Percentiles rank a stretch among this genome's conserved stretches.
phyloP scores from a whole-genome alignment of 2,329 filamentous ascomycete genomes.

The Bipolaris oryzae region DNA sequence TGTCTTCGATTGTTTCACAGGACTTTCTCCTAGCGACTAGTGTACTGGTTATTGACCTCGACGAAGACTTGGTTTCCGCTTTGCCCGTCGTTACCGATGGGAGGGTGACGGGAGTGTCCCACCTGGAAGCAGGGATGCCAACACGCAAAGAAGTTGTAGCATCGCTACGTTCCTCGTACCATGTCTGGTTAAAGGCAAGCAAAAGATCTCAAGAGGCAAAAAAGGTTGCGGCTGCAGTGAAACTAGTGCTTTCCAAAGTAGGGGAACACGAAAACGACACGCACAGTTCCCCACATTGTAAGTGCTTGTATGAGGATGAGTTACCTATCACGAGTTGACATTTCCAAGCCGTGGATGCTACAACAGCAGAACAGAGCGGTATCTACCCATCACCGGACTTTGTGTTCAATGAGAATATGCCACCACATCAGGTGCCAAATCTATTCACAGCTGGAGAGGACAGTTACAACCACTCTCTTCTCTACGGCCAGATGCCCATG shows the following conservation, averaged over 20 bases:
- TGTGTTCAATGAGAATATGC: constrained; percentile 20
- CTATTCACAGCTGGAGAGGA: constrained; percentile 11
- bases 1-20: constrained; percentile 52
- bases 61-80: constrained; percentile 33
- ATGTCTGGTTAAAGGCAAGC: constrained; percentile 34
- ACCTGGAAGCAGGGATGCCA: constrained; percentile 29
- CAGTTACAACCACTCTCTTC: constrained; percentile 22
- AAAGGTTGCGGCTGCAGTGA: constrained; percentile 38
- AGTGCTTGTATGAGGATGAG: neutral
- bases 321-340: neutral
- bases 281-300: constrained; percentile 11
- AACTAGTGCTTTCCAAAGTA: constrained; percentile 35
- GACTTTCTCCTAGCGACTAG: constrained; percentile 58
- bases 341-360: constrained; percentile 3
- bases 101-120: constrained; percentile 12
- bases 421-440: neutral
- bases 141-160: constrained; percentile 34
- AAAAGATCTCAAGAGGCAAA: constrained; percentile 39
- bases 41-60: constrained; percentile 54
- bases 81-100: constrained; percentile 7
- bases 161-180: constrained; percentile 28
- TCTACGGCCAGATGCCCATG: constrained; percentile 28
- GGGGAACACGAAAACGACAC: constrained; percentile 1
- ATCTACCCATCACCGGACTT: constrained; percentile 23
- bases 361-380: constrained; percentile 3